Evolutionary conservation across 371 early-diverging fungal genomes (phyloP).

Genomic region (Syncephalastrum monosporum): DNA sequence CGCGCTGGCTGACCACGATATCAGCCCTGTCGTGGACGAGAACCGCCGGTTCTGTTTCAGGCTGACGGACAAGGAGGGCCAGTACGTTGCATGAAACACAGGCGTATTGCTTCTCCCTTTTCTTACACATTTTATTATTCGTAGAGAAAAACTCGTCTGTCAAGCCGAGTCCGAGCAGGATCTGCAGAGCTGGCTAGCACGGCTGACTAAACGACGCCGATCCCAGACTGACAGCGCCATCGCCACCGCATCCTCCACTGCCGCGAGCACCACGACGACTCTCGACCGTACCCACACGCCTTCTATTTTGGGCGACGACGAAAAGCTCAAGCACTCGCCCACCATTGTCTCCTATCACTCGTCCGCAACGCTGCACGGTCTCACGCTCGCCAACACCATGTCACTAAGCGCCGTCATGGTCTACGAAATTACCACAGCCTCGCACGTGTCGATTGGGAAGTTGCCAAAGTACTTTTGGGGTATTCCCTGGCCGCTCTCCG

Average conservation of each 20-base stretch:
- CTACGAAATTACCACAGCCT: slow-evolving; percentile 21
- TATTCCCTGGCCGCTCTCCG: slow-evolving; percentile 34
- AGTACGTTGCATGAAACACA: slow-evolving; percentile 9
- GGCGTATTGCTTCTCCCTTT: background rate
- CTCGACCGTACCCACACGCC: background rate
- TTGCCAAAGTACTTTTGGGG: slow-evolving; percentile 28
- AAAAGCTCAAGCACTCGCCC: background rate
- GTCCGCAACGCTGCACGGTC: too few species aligned
- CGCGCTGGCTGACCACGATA: slow-evolving; percentile 54
- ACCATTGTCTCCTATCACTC: slow-evolving; percentile 8
- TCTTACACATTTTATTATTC: background rate
- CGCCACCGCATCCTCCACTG: background rate
- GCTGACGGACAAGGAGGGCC: slow-evolving; percentile 21
- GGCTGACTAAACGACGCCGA: background rate
- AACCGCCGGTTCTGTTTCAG: slow-evolving; percentile 75
- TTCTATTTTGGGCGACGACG: background rate
- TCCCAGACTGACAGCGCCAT: too few species aligned
- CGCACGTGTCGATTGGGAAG: background rate
- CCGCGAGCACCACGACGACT: background rate
- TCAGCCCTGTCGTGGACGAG: slow-evolving; percentile 42
- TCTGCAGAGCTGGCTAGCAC: slow-evolving; percentile 54
- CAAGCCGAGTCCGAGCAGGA: slow-evolving; percentile 75
- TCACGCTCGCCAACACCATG: slow-evolving; percentile 1
- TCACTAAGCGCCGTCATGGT: slow-evolving; percentile 31
- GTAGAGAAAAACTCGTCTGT: slow-evolving; percentile 33